Conservation (phyloP, 164 flowering plant species). For the Nymphaea thermarum region DNA sequence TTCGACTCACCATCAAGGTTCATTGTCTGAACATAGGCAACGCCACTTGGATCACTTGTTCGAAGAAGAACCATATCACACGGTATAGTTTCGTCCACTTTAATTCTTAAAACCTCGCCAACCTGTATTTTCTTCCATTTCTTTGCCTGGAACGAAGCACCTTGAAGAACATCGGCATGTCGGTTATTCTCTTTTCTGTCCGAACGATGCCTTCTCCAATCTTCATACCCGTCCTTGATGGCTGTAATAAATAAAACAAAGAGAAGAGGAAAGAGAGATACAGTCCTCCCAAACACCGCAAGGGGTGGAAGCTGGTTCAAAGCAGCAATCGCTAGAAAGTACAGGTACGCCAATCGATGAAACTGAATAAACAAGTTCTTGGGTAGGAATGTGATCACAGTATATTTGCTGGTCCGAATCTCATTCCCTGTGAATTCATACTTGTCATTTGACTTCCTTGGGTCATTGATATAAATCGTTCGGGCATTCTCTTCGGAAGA, state of each 20-base stretch:
- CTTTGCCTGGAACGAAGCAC: slow-evolving; percentile 37
- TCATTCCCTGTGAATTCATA: slow-evolving; percentile 82
- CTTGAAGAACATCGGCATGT: slow-evolving; percentile 51
- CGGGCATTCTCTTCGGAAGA: slow-evolving; percentile 41
- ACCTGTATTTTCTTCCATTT: slow-evolving; percentile 66
- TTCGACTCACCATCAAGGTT: slow-evolving; percentile 92
- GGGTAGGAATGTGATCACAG: slow-evolving; percentile 72
- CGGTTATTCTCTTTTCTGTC: slow-evolving; percentile 77
- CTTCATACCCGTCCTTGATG: slow-evolving; percentile 92
- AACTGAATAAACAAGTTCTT: slow-evolving; percentile 89
- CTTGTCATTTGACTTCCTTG: slow-evolving; percentile 66
- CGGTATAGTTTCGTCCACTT: slow-evolving; percentile 65
- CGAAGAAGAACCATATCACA: slow-evolving; percentile 84
- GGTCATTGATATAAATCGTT: slow-evolving; percentile 64
- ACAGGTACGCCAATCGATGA: slow-evolving; percentile 81
- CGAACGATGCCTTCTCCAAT: slow-evolving; percentile 90
- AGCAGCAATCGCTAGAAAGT: slow-evolving; percentile 82
- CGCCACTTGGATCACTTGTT: slow-evolving; percentile 80
- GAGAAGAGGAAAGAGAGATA: slow-evolving; percentile 80
- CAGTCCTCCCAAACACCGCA: slow-evolving; percentile 94
- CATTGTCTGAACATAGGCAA: slow-evolving; percentile 90
- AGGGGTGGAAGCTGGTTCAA: slow-evolving; percentile 95
- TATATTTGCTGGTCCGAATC: slow-evolving; percentile 82
- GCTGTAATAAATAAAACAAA: slow-evolving; percentile 88
- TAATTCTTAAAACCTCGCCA: slow-evolving; percentile 73